Conservation (phyloP, 2,329 filamentous ascomycete species). For the Aspergillus sp. region DNA sequence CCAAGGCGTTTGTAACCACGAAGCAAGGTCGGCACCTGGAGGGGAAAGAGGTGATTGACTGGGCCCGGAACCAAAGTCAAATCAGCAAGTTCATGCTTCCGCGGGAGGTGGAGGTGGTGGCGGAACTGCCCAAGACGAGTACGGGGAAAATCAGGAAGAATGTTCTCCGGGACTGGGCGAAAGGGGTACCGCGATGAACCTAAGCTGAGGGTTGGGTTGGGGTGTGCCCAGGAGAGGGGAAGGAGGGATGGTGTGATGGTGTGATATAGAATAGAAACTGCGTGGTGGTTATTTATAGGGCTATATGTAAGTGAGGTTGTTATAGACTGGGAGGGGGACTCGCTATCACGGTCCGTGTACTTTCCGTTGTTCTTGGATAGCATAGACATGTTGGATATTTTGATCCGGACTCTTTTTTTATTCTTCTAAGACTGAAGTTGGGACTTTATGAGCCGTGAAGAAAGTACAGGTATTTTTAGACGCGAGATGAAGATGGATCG, state of each 20-base stretch:
- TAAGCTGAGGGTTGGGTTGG: background rate
- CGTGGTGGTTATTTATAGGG: too few species aligned
- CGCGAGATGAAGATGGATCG: background rate
- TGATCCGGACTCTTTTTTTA: too few species aligned
- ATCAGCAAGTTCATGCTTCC: conserved; percentile 92
- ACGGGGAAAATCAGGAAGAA: conserved; percentile 98
- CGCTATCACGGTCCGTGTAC: too few species aligned
- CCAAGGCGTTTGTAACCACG: conserved; percentile 87
- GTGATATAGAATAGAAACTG: background rate
- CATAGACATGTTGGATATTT: too few species aligned
- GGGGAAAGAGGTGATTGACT: conserved; percentile 73
- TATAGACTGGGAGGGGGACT: too few species aligned
- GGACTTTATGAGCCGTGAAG: too few species aligned
- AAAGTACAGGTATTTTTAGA: too few species aligned
- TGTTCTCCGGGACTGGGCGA: conserved; percentile 82
- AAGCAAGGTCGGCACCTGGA: conserved; percentile 64
- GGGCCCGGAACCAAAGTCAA: conserved; percentile 76
- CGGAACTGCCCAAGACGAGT: conserved; percentile 90
- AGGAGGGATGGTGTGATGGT: background rate
- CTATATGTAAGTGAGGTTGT: too few species aligned
- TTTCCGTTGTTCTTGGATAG: too few species aligned
- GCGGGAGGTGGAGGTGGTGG: conserved; percentile 72
- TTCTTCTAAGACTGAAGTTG: too few species aligned
- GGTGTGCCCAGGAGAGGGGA: background rate
- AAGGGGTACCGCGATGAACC: conserved; percentile 36